These are phyloP conservation scores for Rubus idaeus DNA, from an alignment of 306 rosid species.

Conservation along the genomic window DNA sequence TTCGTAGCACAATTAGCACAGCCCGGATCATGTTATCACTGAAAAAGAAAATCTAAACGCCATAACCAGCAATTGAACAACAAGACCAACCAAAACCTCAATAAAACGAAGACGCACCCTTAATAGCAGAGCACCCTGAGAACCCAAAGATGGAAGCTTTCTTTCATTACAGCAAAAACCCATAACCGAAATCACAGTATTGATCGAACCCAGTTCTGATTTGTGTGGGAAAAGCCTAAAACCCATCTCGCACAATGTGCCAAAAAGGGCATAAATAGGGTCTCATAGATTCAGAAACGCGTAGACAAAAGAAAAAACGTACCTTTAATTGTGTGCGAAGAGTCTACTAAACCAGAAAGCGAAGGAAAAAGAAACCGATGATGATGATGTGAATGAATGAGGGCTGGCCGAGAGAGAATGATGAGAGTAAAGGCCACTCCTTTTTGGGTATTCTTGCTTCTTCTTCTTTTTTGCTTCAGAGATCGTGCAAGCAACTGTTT, in stretches of 20 bases:
- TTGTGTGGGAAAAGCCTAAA: conserved; percentile 19
- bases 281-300: conserved; percentile 15
- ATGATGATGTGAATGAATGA: conserved; percentile 18
- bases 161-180: conserved; percentile 21
- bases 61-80: conserved; percentile 13
- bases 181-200: conserved; percentile 41
- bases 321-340: conserved; percentile 24
- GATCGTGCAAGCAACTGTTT: conserved; percentile 65
- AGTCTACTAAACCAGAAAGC: conserved; percentile 39
- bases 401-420: conserved; percentile 3
- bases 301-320: conserved; percentile 10
- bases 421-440: conserved; percentile 10
- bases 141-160: conserved; percentile 33
- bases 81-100: conserved; percentile 14
- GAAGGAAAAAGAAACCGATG: conserved; percentile 32
- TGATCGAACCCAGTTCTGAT: conserved; percentile 34
- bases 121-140: conserved; percentile 22
- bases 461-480: conserved; percentile 31
- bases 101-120: conserved; percentile 22
- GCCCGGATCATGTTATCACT: background rate
- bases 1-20: background rate
- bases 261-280: background rate
- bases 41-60: background rate
- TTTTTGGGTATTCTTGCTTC: background rate
- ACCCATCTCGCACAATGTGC: conserved; percentile 32